Conservation (phyloP, 2,329 filamentous ascomycete genomes). For the Penicillium vulpinum region DNA sequence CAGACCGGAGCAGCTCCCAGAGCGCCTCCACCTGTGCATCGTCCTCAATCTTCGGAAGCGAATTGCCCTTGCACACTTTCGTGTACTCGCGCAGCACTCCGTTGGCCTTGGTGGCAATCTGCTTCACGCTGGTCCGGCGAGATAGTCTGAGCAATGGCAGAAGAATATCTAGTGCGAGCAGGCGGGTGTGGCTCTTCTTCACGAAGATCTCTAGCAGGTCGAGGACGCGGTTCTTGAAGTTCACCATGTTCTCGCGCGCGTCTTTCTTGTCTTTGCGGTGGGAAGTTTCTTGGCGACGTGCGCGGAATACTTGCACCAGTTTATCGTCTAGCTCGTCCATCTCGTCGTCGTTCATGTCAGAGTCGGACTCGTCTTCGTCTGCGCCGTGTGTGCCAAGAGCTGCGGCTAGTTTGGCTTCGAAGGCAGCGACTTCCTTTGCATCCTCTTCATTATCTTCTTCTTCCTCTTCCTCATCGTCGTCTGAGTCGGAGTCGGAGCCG, state of each 20-base stretch:
- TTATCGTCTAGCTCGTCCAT: conserved; percentile 88
- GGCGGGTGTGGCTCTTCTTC: conserved; percentile 70
- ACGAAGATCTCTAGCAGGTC: conserved; percentile 85
- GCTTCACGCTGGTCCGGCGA: conserved; percentile 73
- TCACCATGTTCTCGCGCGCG: conserved; percentile 83
- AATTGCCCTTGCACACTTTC: conserved; percentile 59
- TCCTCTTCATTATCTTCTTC: conserved; percentile 48
- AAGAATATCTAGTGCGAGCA: conserved; percentile 68
- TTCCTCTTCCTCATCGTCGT: conserved; percentile 45
- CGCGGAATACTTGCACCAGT: conserved; percentile 80
- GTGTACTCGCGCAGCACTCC: conserved; percentile 72
- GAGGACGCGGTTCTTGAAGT: conserved; percentile 92
- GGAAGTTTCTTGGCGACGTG: conserved; percentile 65
- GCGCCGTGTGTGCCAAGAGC: conserved; percentile 70
- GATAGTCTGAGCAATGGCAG: conserved; percentile 75
- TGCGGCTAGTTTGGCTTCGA: conserved; percentile 74
- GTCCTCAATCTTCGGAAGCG: conserved; percentile 43
- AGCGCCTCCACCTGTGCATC: conserved; percentile 42
- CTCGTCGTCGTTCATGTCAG: conserved; percentile 91
- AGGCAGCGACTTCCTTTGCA: conserved; percentile 57
- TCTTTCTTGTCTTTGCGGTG: conserved; percentile 84
- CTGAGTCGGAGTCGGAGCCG: conserved; percentile 47
- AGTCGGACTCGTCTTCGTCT: conserved; percentile 61
- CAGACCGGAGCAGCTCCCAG: conserved; percentile 60
- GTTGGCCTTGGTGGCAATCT: conserved; percentile 71